Evolutionary conservation across 2,329 filamentous ascomycete species (phyloP).

Genomic region (Fusarium oligoseptatum): DNA sequence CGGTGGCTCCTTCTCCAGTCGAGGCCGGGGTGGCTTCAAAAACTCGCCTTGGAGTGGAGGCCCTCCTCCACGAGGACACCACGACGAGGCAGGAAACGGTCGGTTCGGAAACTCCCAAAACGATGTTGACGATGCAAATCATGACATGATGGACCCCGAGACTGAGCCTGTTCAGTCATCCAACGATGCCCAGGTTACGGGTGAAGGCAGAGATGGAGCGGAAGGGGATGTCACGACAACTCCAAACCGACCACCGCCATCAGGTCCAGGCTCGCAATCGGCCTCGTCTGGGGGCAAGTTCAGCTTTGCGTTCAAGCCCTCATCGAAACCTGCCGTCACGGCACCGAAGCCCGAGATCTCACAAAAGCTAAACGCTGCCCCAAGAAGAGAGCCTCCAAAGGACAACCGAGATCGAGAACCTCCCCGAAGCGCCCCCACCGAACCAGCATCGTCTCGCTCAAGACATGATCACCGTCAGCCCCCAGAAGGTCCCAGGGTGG

Average conservation of each 20-base stretch:
- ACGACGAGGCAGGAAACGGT: constrained; percentile 38
- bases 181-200: constrained; percentile 20
- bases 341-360: constrained; percentile 75
- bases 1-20: constrained; percentile 67
- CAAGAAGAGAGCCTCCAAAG: constrained; percentile 57
- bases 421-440: constrained; percentile 64
- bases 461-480: constrained; percentile 51
- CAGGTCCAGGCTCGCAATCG: constrained; percentile 65
- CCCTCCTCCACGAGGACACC: constrained; percentile 39
- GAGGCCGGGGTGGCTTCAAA: constrained; percentile 74
- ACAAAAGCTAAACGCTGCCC: constrained; percentile 75
- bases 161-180: constrained; percentile 45
- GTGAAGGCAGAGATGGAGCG: constrained; percentile 55
- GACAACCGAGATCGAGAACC: constrained; percentile 60
- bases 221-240: constrained; percentile 65
- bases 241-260: constrained; percentile 66
- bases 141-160: constrained; percentile 35
- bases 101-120: constrained; percentile 31
- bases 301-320: constrained; percentile 91
- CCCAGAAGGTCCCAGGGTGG: constrained; percentile 52
- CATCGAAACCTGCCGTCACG: constrained; percentile 69
- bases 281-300: constrained; percentile 77
- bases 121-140: constrained; percentile 29
- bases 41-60: constrained; percentile 72
- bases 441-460: constrained; percentile 64